Conservation (phyloP, 345 rosid genomes). For the Citropsis articulata region DNA sequence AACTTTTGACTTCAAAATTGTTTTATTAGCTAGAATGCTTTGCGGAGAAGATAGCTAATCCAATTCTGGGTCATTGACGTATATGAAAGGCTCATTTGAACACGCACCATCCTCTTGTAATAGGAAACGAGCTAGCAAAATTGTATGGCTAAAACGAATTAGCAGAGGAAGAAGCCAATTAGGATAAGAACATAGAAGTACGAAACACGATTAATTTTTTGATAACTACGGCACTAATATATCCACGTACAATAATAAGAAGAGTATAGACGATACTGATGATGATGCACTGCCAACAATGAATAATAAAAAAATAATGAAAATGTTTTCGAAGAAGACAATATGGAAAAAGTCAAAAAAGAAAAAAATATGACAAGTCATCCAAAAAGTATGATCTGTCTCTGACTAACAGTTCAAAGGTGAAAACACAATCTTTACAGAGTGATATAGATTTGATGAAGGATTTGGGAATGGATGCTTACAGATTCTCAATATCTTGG, state of each 20-base stretch:
- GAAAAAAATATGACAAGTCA: not conserved
- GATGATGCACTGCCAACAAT: slow-evolving; percentile 28
- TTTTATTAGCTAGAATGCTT: not conserved
- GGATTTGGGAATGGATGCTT: slow-evolving; percentile 88
- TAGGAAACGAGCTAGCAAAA: not conserved
- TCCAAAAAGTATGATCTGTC: not conserved
- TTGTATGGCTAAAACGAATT: too few relatives aligned
- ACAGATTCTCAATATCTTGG: slow-evolving; percentile 94
- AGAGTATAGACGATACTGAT: slow-evolving; percentile 11
- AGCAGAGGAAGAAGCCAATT: not conserved
- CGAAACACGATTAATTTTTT: not conserved
- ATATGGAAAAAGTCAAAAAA: not conserved
- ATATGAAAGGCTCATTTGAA: not conserved
- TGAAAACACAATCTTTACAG: slow-evolving; percentile 32
- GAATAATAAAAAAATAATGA: slow-evolving; percentile 2
- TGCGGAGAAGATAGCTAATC: not conserved
- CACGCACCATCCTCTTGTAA: not conserved
- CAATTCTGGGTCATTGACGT: not conserved
- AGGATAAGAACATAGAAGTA: slow-evolving; percentile 16
- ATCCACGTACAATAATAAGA: too few relatives aligned
- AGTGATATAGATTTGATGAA: slow-evolving; percentile 81
- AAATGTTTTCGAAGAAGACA: not conserved
- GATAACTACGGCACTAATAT: not conserved
- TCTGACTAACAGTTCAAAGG: not conserved
- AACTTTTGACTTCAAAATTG: slow-evolving; percentile 14